Conservation (phyloP, 768 basidiomycete genomes). For the Cyclocybe cylindracea region DNA sequence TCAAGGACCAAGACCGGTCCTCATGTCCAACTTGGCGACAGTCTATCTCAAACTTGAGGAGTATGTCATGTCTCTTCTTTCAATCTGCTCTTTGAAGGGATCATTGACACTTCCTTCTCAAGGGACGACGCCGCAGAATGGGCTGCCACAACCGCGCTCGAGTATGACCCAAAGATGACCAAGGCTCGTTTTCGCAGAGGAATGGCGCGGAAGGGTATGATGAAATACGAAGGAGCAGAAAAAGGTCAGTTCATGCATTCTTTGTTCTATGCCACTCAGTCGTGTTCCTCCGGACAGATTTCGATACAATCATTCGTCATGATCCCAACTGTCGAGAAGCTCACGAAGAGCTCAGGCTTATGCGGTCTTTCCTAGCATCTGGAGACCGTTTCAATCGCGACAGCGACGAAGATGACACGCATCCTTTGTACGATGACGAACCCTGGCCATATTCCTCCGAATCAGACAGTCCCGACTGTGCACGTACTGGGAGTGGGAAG, state of each 20-base stretch:
- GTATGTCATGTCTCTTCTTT: constrained; percentile 11
- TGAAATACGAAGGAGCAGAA: constrained; percentile 25
- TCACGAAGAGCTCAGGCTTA: constrained; percentile 9
- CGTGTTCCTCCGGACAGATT: constrained; percentile 16
- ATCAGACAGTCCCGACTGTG: constrained; percentile 56
- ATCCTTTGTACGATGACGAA: constrained; percentile 26
- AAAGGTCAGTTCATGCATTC: constrained; percentile 18
- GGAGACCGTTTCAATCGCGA: constrained; percentile 9
- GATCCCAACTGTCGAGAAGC: constrained; percentile 23
- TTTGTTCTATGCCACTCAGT: neutral
- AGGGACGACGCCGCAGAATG: constrained; percentile 36
- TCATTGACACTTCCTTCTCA: neutral
- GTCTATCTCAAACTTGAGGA: constrained; percentile 35
- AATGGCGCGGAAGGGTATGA: constrained; percentile 31
- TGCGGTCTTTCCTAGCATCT: constrained; percentile 10
- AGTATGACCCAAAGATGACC: constrained; percentile 30
- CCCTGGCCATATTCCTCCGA: constrained; percentile 31
- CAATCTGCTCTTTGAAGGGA: neutral
- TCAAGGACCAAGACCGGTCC: constrained; percentile 29
- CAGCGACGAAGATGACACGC: constrained; percentile 7
- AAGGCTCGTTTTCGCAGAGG: constrained; percentile 43
- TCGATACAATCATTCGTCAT: constrained; percentile 23
- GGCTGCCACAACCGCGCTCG: constrained; percentile 33
- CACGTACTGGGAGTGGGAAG: constrained; percentile 44
- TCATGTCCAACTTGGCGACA: constrained; percentile 38